Evolutionary conservation across 2,329 filamentous ascomycete species (phyloP).

Genomic region (Golovinomyces cichoracearum): DNA sequence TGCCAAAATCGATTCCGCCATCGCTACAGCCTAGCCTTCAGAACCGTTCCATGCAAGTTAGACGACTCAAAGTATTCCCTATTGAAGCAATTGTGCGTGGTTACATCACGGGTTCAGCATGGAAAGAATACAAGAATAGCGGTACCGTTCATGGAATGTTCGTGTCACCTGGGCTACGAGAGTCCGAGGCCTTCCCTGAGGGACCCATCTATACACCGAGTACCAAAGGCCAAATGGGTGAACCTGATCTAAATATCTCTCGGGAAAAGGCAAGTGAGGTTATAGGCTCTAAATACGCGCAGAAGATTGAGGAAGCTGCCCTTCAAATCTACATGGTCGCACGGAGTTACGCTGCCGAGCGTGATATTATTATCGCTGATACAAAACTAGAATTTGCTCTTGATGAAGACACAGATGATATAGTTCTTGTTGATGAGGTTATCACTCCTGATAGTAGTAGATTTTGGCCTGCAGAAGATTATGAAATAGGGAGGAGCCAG

Average conservation of each 20-base stretch:
- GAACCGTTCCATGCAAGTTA: conserved; percentile 38
- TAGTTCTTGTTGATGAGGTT: conserved; percentile 47
- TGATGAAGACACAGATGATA: conserved; percentile 29
- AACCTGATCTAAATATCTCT: conserved; percentile 46
- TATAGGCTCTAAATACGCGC: conserved; percentile 31
- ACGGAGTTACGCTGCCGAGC: conserved; percentile 25
- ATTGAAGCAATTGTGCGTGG: conserved; percentile 48
- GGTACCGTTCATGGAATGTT: conserved; percentile 40
- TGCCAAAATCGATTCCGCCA: conserved; percentile 21
- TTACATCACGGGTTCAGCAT: conserved; percentile 48
- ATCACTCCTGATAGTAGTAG: conserved; percentile 58
- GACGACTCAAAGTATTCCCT: conserved; percentile 35
- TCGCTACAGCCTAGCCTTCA: conserved; percentile 22
- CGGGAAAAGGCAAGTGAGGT: conserved; percentile 23
- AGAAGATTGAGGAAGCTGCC: conserved; percentile 30
- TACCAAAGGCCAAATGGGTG: conserved; percentile 41
- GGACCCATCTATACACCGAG: conserved; percentile 38
- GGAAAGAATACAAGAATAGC: conserved; percentile 37
- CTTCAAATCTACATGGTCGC: conserved; percentile 33
- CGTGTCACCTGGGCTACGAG: conserved; percentile 29
- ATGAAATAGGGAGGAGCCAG: conserved; percentile 48
- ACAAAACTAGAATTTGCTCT: conserved; percentile 53
- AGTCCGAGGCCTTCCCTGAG: conserved; percentile 33
- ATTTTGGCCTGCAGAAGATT: conserved; percentile 59
- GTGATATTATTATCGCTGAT: conserved; percentile 46